phyloP scores from a whole-genome alignment of 208 protist species.

The Porcisia hertigi region DNA sequence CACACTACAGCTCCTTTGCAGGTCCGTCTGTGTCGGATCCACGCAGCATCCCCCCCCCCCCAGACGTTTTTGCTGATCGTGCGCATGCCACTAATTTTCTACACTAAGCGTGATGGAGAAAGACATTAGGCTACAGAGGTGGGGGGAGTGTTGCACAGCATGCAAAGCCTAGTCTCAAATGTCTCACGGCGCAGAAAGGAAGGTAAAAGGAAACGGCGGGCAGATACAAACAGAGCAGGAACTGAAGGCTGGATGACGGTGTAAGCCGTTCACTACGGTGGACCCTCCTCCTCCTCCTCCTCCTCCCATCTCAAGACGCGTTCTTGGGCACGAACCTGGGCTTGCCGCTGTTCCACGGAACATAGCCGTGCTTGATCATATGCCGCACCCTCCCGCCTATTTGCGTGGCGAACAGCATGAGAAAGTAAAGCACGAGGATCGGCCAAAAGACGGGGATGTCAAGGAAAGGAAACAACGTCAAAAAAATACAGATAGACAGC shows the following conservation, averaged over 20 bases:
- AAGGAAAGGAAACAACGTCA: constrained; percentile 93
- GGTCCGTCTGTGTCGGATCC: no score
- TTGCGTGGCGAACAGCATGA: constrained; percentile 93
- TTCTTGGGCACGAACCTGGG: constrained; percentile 86
- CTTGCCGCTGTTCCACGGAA: constrained; percentile 86
- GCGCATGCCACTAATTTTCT: no score
- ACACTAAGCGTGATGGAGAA: no score
- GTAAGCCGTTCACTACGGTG: background rate
- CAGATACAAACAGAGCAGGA: no score
- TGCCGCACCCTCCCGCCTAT: constrained; percentile 96
- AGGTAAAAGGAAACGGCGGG: background rate
- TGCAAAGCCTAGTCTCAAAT: background rate
- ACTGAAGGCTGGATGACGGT: background rate
- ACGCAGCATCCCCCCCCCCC: no score
- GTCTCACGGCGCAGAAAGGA: background rate
- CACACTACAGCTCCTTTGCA: no score
- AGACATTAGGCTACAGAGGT: no score
- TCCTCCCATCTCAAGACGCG: constrained; percentile 16
- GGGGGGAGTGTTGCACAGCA: background rate
- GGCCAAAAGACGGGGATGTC: constrained; percentile 99
- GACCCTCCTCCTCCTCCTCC: background rate
- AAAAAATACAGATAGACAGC: constrained; percentile 83
- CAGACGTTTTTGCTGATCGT: no score
- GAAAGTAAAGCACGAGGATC: constrained; percentile 98
- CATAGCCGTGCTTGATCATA: constrained; percentile 97